Evolutionary conservation across 2,329 filamentous ascomycete species (phyloP).

Genomic region (Dothidotthia symphoricarpi): DNA sequence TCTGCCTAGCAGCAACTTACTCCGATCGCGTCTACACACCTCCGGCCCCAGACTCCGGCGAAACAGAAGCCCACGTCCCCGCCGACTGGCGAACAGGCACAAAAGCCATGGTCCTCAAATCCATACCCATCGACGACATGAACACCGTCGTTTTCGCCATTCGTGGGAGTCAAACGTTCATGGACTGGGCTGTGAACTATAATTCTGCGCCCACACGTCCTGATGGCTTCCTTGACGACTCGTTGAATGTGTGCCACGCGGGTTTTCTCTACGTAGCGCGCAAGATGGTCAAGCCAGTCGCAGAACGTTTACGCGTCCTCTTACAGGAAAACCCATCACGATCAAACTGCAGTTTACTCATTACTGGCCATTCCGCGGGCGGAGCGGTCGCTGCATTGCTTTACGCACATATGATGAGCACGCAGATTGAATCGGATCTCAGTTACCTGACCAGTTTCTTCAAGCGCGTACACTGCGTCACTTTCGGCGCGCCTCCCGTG

Average conservation of each 20-base stretch:
- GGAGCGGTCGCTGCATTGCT: slow-evolving; percentile 79
- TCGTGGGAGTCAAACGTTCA: slow-evolving; percentile 73
- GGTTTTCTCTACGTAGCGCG: slow-evolving; percentile 76
- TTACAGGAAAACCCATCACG: slow-evolving; percentile 70
- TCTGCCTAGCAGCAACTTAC: slow-evolving; percentile 76
- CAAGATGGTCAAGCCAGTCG: slow-evolving; percentile 72
- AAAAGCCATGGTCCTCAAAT: slow-evolving; percentile 83
- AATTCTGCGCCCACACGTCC: slow-evolving; percentile 67
- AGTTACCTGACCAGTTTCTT: slow-evolving; percentile 67
- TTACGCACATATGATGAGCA: slow-evolving; percentile 76
- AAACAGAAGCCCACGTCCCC: slow-evolving; percentile 67
- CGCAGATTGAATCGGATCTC: slow-evolving; percentile 64
- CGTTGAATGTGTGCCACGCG: slow-evolving; percentile 73
- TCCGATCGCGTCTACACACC: slow-evolving; percentile 69
- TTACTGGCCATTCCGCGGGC: slow-evolving; percentile 84
- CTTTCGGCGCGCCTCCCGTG: slow-evolving; percentile 80
- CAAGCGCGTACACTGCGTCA: slow-evolving; percentile 78
- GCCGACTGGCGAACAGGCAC: slow-evolving; percentile 72
- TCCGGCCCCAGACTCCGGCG: slow-evolving; percentile 54
- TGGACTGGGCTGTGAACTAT: slow-evolving; percentile 85
- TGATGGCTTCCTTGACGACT: slow-evolving; percentile 70
- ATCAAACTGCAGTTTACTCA: slow-evolving; percentile 66
- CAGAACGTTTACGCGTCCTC: slow-evolving; percentile 65
- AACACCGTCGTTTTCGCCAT: slow-evolving; percentile 82
- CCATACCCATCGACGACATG: slow-evolving; percentile 72